Evolutionary conservation across 177 flowering plant genomes (phyloP).

Genomic region (Telopea speciosissima): DNA sequence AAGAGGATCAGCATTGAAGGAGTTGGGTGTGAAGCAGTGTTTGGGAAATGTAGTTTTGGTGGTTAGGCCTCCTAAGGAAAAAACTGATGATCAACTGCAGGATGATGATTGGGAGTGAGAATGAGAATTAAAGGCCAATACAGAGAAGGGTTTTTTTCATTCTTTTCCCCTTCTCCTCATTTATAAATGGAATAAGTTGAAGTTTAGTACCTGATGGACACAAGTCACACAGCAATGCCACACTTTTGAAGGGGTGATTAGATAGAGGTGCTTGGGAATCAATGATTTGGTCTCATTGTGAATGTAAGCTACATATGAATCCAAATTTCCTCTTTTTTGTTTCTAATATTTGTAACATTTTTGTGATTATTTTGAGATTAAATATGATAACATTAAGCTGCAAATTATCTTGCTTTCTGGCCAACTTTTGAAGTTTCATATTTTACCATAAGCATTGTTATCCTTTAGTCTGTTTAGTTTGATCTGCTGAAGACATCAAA

Average conservation of each 20-base stretch:
- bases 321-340: too few species aligned
- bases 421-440: neutral
- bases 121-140: neutral
- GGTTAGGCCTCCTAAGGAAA: conserved; percentile 79
- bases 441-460: neutral
- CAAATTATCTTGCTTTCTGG: neutral
- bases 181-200: neutral
- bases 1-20: conserved; percentile 54
- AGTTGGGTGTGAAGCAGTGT: conserved; percentile 42
- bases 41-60: conserved; percentile 76
- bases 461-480: neutral
- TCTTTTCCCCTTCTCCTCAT: neutral
- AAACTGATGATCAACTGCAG: conserved; percentile 43
- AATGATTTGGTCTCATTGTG: neutral
- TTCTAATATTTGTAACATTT: neutral
- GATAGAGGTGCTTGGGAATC: neutral
- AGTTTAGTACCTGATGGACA: neutral
- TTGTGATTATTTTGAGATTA: neutral
- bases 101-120: conserved; percentile 88
- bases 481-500: neutral
- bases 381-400: neutral
- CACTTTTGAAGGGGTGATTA: neutral
- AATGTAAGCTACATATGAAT: neutral
- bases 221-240: neutral
- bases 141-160: neutral